Percentiles rank a stretch among this genome's conserved stretches.
These are phyloP conservation scores for Daldinia vernicosa DNA, from an alignment of 495 filamentous ascomycete species.

Conservation along the genomic window DNA sequence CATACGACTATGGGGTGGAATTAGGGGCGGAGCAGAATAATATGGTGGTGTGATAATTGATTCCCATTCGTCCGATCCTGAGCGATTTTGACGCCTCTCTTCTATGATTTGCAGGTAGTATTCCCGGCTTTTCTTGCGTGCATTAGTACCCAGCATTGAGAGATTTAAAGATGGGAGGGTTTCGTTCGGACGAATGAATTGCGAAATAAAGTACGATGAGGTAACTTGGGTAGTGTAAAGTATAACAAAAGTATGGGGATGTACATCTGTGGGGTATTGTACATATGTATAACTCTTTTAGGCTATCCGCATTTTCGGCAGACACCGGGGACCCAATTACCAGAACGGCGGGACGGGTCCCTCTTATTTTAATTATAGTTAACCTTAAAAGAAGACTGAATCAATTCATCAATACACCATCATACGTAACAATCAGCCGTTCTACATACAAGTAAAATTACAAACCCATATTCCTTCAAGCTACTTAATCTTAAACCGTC, in stretches of 20 bases:
- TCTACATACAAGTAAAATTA: neutral
- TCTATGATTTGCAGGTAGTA: slow-evolving; percentile 26
- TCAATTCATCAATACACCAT: neutral
- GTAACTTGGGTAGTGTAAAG: no score
- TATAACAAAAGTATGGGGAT: neutral
- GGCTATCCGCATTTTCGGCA: neutral
- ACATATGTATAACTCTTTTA: neutral
- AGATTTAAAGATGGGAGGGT: neutral
- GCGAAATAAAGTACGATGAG: neutral
- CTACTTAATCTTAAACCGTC: neutral
- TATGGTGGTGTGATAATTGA: slow-evolving; percentile 36
- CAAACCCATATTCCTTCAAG: neutral
- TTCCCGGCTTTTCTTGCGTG: slow-evolving; percentile 5
- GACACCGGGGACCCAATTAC: slow-evolving; percentile 21
- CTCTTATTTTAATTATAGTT: slow-evolving; percentile 5
- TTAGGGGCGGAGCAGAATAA: slow-evolving; percentile 20
- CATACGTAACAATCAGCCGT: neutral
- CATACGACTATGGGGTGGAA: slow-evolving; percentile 35
- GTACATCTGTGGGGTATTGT: slow-evolving; percentile 6
- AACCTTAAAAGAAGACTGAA: slow-evolving; percentile 6
- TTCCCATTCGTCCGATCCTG: slow-evolving; percentile 40
- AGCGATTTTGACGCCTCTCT: slow-evolving; percentile 21
- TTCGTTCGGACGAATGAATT: slow-evolving; percentile 2
- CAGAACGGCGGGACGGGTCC: slow-evolving; percentile 20
- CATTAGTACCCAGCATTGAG: slow-evolving; percentile 1